A percentile compares a stretch with the other conserved stretches of the same genome.
These are phyloP conservation scores for Pseudocercospora crystallina DNA, from an alignment of 2,329 filamentous ascomycete species.

Conservation along the genomic window DNA sequence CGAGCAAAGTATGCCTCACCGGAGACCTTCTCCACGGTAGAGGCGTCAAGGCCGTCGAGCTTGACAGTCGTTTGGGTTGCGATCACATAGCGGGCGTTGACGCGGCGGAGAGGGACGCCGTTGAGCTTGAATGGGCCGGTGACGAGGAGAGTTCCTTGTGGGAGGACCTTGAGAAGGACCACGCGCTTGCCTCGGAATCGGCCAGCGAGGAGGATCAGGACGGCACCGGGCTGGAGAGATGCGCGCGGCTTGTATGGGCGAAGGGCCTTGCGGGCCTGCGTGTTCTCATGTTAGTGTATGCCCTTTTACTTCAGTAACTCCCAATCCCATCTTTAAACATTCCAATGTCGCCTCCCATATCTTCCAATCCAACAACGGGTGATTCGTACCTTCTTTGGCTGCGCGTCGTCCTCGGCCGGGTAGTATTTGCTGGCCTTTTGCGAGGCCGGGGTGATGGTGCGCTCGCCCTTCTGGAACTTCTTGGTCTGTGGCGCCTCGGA, in stretches of 20 bases:
- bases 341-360: background rate
- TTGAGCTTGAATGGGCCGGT: constrained; percentile 99
- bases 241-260: constrained; percentile 83
- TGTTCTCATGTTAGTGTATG: constrained; percentile 16
- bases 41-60: constrained; percentile 75
- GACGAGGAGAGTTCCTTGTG: constrained; percentile 96
- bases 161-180: constrained; percentile 95
- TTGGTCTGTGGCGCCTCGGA: constrained; percentile 60
- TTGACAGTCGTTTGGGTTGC: constrained; percentile 84
- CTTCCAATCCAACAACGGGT: background rate
- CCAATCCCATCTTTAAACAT: background rate
- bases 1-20: constrained; percentile 88
- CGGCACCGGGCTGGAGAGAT: constrained; percentile 87
- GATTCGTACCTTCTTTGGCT: constrained; percentile 85
- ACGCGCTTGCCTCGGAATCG: constrained; percentile 99
- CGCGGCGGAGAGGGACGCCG: constrained; percentile 91
- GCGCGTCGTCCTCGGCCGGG: constrained; percentile 85
- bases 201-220: constrained; percentile 98
- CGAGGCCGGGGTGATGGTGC: constrained; percentile 79
- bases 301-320: constrained; percentile 1
- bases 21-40: constrained; percentile 74
- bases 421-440: constrained; percentile 99
- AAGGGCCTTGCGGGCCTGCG: constrained; percentile 89
- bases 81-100: constrained; percentile 92
- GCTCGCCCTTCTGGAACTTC: constrained; percentile 97